Conservation (phyloP, 768 basidiomycete species). For the Trametopsis cervina region DNA sequence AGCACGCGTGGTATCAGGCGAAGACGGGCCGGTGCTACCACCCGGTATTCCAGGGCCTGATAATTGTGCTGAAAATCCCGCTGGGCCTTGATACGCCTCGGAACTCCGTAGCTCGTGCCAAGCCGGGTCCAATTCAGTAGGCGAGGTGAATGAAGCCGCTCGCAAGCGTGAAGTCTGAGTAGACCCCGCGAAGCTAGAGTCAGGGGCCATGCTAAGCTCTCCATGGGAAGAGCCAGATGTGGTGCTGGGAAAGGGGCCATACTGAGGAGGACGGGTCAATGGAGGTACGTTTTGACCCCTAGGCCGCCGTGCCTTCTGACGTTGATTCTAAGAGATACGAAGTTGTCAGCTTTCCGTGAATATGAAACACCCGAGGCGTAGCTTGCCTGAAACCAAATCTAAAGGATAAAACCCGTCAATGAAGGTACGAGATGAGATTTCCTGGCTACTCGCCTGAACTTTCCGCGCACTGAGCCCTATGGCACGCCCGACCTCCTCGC, state of each 20-base stretch:
- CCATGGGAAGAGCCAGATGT: slow-evolving; percentile 20
- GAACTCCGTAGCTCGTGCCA: not conserved
- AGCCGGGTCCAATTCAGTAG: not conserved
- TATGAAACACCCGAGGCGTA: slow-evolving; percentile 4
- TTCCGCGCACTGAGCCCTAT: slow-evolving; percentile 88
- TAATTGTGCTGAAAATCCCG: slow-evolving; percentile 16
- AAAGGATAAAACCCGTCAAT: slow-evolving; percentile 12
- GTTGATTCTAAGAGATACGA: slow-evolving; percentile 58
- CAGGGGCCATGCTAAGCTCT: slow-evolving; percentile 4
- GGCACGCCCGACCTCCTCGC: slow-evolving; percentile 80
- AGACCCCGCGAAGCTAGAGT: not conserved
- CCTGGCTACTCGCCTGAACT: slow-evolving; percentile 62
- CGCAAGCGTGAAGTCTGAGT: not conserved
- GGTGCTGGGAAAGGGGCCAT: slow-evolving; percentile 50
- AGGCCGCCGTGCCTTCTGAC: slow-evolving; percentile 80
- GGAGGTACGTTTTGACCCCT: slow-evolving; percentile 52
- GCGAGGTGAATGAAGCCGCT: not conserved
- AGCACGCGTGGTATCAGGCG: not conserved
- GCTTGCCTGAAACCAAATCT: slow-evolving; percentile 89
- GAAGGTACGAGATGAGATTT: slow-evolving; percentile 2
- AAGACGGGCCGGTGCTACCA: not conserved
- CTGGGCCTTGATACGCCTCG: not conserved
- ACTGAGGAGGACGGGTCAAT: slow-evolving; percentile 50
- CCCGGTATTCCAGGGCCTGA: slow-evolving; percentile 25
- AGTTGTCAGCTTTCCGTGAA: slow-evolving; percentile 13